Conservation (phyloP, 306 rosid species). For the Nissolia schottii region DNA sequence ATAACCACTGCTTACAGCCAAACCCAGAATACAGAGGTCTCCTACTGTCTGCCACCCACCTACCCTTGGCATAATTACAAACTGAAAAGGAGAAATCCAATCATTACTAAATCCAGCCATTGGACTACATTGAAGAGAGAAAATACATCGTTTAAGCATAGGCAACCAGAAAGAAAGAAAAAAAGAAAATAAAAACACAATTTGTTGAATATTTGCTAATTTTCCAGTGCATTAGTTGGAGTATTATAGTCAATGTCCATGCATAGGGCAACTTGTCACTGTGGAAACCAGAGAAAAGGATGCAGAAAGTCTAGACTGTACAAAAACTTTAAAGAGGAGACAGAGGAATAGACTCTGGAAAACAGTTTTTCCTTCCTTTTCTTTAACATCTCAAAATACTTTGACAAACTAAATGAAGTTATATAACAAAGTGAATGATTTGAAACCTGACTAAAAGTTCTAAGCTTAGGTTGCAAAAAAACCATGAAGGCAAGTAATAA, state of each 20-base stretch:
- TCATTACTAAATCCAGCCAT: background rate
- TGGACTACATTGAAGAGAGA: conserved; percentile 8
- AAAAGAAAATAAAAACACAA: background rate
- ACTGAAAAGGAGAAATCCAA: conserved; percentile 44
- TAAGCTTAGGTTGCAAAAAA: background rate
- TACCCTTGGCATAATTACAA: conserved; percentile 87
- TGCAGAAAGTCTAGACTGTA: conserved; percentile 10
- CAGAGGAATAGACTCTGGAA: background rate
- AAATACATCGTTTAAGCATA: conserved; percentile 10
- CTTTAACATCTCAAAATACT: background rate
- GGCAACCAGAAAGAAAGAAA: conserved; percentile 8
- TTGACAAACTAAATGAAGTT: background rate
- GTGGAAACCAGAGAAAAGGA: background rate
- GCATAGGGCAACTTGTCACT: background rate
- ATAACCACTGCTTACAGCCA: conserved; percentile 78
- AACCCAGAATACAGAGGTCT: conserved; percentile 82
- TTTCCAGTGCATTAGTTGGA: background rate
- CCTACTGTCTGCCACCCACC: conserved; percentile 70
- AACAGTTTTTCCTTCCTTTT: background rate
- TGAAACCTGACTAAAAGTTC: background rate
- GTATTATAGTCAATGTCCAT: background rate
- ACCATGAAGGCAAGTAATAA: background rate
- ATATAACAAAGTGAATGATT: background rate
- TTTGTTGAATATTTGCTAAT: background rate
- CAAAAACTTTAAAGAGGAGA: background rate